Conservation (phyloP, 2,329 filamentous ascomycete species). For the Fonsecaea erecta region DNA sequence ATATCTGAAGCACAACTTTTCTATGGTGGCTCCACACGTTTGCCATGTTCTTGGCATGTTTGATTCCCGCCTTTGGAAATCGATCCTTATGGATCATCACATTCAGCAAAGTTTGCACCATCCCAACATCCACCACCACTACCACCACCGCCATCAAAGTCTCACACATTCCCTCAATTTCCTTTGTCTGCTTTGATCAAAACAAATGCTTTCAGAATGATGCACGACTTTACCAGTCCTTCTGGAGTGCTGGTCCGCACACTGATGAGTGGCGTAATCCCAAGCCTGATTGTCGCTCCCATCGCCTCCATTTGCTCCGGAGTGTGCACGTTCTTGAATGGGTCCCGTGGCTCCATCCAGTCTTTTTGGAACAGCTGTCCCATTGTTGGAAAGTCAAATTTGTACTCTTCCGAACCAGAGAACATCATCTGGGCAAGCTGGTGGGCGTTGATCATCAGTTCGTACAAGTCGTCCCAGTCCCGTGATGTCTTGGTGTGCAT, state of each 20-base stretch:
- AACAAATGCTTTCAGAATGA: constrained; percentile 18
- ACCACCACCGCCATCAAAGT: neutral
- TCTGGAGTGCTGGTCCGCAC: constrained; percentile 15
- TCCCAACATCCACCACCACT: too few relatives aligned
- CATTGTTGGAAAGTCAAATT: constrained; percentile 22
- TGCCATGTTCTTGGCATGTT: neutral
- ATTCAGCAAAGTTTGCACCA: neutral
- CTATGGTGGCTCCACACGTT: neutral
- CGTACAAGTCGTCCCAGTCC: constrained; percentile 32
- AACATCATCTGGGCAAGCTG: constrained; percentile 27
- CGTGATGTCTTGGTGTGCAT: constrained; percentile 28
- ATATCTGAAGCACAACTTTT: neutral
- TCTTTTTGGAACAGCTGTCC: constrained; percentile 18
- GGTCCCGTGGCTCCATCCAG: constrained; percentile 20
- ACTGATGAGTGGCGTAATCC: constrained; percentile 23
- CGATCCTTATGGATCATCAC: neutral
- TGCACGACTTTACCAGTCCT: constrained; percentile 16
- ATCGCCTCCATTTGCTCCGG: constrained; percentile 22
- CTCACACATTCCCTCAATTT: neutral
- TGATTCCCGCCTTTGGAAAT: neutral
- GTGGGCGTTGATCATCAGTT: constrained; percentile 32
- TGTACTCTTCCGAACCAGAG: constrained; percentile 30
- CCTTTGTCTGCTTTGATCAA: constrained; percentile 20
- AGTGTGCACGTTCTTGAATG: constrained; percentile 7
- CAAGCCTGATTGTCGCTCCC: constrained; percentile 24